Evolutionary conservation across 495 filamentous ascomycete species (phyloP).

Genomic region (Lentithecium fluviatile): DNA sequence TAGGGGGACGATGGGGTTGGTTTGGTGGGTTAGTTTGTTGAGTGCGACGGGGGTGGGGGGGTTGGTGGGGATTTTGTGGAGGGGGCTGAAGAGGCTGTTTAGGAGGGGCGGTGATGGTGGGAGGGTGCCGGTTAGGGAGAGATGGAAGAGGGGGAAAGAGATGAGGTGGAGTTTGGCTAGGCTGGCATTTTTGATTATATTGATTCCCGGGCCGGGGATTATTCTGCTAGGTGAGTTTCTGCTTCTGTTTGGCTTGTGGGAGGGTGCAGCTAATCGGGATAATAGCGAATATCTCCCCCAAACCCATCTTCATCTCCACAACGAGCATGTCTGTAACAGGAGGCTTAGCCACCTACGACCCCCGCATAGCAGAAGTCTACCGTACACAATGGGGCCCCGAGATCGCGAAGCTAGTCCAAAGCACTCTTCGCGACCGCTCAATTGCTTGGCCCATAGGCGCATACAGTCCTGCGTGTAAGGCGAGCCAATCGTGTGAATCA

Average conservation of each 20-base stretch:
- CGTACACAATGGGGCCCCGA: neutral
- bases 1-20: neutral
- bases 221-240: conserved; percentile 27
- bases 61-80: neutral
- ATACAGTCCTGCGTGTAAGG: conserved; percentile 3
- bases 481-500: conserved; percentile 1
- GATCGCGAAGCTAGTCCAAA: conserved; percentile 10
- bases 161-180: conserved; percentile 8
- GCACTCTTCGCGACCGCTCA: conserved; percentile 16
- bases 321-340: conserved; percentile 5
- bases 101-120: neutral
- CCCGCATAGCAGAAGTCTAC: neutral
- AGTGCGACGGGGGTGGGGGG: conserved; percentile 11
- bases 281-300: conserved; percentile 9
- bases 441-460: conserved; percentile 8
- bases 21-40: conserved; percentile 15
- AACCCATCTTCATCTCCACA: conserved; percentile 5
- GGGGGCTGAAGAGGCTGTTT: neutral
- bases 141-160: neutral
- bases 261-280: no score
- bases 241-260: no score
- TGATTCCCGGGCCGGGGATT: conserved; percentile 23
- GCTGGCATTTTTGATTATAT: conserved; percentile 7
- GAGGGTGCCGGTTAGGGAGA: neutral
- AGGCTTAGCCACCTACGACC: conserved; percentile 15